Evolutionary conservation across 192 early-diverging fungal genomes (phyloP).

Genomic region (Diversispora epigaea): DNA sequence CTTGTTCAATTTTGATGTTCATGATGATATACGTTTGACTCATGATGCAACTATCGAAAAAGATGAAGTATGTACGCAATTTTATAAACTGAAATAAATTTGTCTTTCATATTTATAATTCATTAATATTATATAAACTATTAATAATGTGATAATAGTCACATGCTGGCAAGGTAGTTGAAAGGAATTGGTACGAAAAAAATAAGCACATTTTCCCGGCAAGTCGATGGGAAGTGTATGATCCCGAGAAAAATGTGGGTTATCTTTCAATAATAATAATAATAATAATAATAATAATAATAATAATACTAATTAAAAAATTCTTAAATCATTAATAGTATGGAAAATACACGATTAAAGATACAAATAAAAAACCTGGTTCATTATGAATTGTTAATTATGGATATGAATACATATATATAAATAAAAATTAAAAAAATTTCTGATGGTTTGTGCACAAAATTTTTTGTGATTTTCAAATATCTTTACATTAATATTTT

Average conservation of each 20-base stretch:
- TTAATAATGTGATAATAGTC: conserved; percentile 47
- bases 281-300: no score
- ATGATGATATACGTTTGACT: conserved; percentile 85
- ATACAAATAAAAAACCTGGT: conserved; percentile 44
- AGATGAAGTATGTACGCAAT: conserved; percentile 72
- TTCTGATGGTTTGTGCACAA: no score
- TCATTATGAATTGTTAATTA: no score
- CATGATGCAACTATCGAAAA: conserved; percentile 84
- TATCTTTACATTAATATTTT: no score
- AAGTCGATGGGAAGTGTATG: conserved; percentile 89
- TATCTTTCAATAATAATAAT: neutral
- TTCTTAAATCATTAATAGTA: conserved; percentile 39
- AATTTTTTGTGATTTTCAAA: no score
- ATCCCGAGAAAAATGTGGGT: conserved; percentile 71
- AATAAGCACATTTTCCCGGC: conserved; percentile 98
- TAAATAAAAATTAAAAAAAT: no score
- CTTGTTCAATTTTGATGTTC: conserved; percentile 90
- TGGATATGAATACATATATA: no score
- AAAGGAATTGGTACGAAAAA: conserved; percentile 85
- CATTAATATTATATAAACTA: neutral
- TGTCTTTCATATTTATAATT: neutral
- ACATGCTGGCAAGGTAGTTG: conserved; percentile 92
- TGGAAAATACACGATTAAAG: conserved; percentile 65
- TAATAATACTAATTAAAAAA: neutral
- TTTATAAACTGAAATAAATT: neutral